phyloP scores from a whole-genome alignment of 2,329 filamentous ascomycete genomes.

The Exophiala spinifera region DNA sequence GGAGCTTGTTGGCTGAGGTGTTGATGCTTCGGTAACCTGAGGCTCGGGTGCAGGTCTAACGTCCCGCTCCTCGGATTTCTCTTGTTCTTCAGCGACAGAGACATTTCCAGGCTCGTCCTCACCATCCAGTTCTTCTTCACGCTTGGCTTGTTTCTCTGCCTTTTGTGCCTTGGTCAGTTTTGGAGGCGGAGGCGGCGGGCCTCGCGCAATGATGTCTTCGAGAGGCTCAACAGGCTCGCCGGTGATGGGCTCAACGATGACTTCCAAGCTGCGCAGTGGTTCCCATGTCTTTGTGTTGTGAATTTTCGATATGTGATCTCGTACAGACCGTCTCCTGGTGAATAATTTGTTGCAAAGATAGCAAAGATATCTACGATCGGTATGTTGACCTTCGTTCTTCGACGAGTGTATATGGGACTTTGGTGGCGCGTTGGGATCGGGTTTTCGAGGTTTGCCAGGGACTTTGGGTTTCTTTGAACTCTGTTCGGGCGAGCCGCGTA shows the following conservation, averaged over 20 bases:
- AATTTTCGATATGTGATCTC: constrained; percentile 31
- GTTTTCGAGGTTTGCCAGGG: constrained; percentile 23
- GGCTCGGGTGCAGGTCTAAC: background rate
- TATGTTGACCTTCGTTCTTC: constrained; percentile 31
- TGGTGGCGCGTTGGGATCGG: constrained; percentile 14
- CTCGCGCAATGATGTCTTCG: constrained; percentile 28
- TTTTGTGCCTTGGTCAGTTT: constrained; percentile 18
- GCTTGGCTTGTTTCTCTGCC: constrained; percentile 13
- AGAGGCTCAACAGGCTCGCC: constrained; percentile 28
- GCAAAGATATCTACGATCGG: constrained; percentile 29
- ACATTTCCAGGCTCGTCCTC: constrained; percentile 5
- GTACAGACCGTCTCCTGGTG: constrained; percentile 27
- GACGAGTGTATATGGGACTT: constrained; percentile 28
- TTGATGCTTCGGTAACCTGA: constrained; percentile 1
- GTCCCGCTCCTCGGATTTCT: background rate
- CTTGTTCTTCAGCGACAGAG: background rate
- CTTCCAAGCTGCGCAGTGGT: constrained; percentile 26
- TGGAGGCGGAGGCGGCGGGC: constrained; percentile 24
- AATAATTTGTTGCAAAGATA: constrained; percentile 30
- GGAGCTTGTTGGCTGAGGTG: constrained; percentile 1
- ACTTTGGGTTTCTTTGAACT: constrained; percentile 18
- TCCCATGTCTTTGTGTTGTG: constrained; percentile 30
- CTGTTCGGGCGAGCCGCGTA: constrained; percentile 5
- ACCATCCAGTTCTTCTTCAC: constrained; percentile 1
- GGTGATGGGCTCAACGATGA: constrained; percentile 27